phyloP scores from a whole-genome alignment of 257 asterid genomes.

The Agastache rugosa region DNA sequence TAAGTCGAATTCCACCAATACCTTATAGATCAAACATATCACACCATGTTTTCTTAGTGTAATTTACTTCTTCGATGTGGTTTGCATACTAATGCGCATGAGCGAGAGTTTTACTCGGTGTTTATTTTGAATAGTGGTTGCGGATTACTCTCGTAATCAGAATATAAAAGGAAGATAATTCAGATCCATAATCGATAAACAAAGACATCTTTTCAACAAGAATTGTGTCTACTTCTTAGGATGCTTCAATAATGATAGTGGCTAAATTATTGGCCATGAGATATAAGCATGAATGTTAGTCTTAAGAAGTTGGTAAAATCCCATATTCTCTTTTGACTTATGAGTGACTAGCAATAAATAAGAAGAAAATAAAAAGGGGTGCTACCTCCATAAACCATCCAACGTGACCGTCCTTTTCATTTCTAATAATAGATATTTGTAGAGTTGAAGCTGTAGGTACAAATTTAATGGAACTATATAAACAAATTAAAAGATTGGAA shows the following conservation, averaged over 20 bases:
- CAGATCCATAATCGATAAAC: background rate
- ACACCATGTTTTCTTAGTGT: too few species aligned
- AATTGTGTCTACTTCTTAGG: conserved; percentile 35
- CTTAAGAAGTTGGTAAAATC: conserved; percentile 45
- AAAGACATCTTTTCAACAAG: background rate
- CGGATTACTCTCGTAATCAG: too few species aligned
- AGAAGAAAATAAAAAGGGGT: background rate
- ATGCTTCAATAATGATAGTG: conserved; percentile 44
- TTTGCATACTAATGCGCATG: too few species aligned
- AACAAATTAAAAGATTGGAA: conserved; percentile 1
- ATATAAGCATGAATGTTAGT: conserved; percentile 38
- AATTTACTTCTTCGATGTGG: too few species aligned
- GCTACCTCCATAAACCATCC: conserved; percentile 31
- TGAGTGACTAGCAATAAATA: conserved; percentile 29
- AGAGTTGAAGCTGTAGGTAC: conserved; percentile 24
- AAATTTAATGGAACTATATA: conserved; percentile 9
- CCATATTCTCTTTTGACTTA: conserved; percentile 45
- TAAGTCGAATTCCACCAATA: too few species aligned
- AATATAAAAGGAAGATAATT: too few species aligned
- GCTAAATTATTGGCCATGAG: conserved; percentile 42
- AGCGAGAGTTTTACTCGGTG: too few species aligned
- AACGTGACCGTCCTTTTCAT: conserved; percentile 44
- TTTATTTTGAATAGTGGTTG: too few species aligned
- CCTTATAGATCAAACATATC: too few species aligned
- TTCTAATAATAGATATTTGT: conserved; percentile 11